Base-by-base conservation (phyloP, 495 filamentous ascomycete species). In the Cenococcum geophilum region DNA sequence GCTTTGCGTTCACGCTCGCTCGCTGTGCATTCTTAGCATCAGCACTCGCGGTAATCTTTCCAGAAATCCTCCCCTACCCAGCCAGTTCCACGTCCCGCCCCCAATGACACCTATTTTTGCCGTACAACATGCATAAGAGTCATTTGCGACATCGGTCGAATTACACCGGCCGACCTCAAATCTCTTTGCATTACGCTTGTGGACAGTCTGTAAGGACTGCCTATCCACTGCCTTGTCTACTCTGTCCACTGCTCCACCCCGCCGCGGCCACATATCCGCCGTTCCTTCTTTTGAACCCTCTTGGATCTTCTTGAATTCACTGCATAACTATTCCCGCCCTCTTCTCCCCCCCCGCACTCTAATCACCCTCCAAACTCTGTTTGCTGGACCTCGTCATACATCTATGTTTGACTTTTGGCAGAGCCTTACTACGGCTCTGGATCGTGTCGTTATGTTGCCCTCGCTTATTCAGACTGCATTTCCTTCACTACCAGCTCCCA, bases 341-440 rank as follows among this genome's bases (percentile, higher is more conserved):
- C 21, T 12, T n/a, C 43, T 48, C 21, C 21, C 11, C 49, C 14
- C 49, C 12, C 25, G 3, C 21, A 2, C 21, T 52, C 21, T 5
- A 52, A 9, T 4, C 21, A 4, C 49, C 49, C 21, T 52, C 21
- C 25, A 4, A 23, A 21, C 49, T 14, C 49, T 23, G 11, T 22
- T 45, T 10, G 12, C 40, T 45, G 40, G 18, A 1, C 18, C 40
- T 45, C 12, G 40, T 23, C 49, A 23, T 65, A 59, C 32, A 60
- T 27, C 54, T 58, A 73, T 80, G 74, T 76, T 80, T 71, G 76
- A 81, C 64, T 71, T 83, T 53, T 83, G 83, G 71, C 75, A 79
- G 48, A 77, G 79, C 64, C 70, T 82, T 40, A 71, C 80, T 20
- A 68, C 77, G 23, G 79, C 78, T 20, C 67, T 80, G 40, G 79